Evolutionary conservation across 148 eudicot species (phyloP), one percentile per base, ranked within the genome.

Genomic region (Oxyria digyna): DNA sequence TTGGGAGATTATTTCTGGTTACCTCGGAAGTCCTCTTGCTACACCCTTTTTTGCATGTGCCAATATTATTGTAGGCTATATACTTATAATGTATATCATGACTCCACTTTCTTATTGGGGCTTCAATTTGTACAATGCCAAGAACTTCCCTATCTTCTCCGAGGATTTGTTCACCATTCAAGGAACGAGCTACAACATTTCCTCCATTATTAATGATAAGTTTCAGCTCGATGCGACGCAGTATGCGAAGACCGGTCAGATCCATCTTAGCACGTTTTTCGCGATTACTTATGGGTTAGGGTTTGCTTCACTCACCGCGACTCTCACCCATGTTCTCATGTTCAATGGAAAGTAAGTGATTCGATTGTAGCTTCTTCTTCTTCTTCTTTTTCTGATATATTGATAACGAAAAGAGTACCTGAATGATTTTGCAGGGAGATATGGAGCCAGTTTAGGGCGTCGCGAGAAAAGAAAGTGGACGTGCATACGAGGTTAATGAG

Each of bases 401-500:
- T 0, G 23, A 15, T 63, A 31, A 4, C 9, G 1, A 33, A 17
- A 14, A 32, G 31, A 63, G 37, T 33, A 5, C 5, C 9, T 49
- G 24, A 17, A 18, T 4, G 14, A n/a, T 49, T n/a, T 7, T 67
- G 45, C 62, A 69, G 71, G 52, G 71, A 69, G 38, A 69, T 45
- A 69, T 69, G 20, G 20, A 31, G 32, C 3, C 62, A 9, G 13
- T 27, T 15, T 8, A 45, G 1, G 33, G 29, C 35, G 6, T 43
- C 71, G 24, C 48, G 21, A 1, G 32, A 0, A 4, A n/a, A 26
- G 4, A 43, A 32, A n/a, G 78, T 63, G 67, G 91, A 86, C 52
- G 62, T 84, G 54, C 91, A 86, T 69, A 80, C 86, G n/a, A 86
- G 77, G 76, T 79, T 84, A 10, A 86, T 86, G 91, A 82, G 78